These are phyloP conservation scores for Coelastrella sp. DNA, from an alignment of 139 green algal genomes.

Conservation along the genomic window DNA sequence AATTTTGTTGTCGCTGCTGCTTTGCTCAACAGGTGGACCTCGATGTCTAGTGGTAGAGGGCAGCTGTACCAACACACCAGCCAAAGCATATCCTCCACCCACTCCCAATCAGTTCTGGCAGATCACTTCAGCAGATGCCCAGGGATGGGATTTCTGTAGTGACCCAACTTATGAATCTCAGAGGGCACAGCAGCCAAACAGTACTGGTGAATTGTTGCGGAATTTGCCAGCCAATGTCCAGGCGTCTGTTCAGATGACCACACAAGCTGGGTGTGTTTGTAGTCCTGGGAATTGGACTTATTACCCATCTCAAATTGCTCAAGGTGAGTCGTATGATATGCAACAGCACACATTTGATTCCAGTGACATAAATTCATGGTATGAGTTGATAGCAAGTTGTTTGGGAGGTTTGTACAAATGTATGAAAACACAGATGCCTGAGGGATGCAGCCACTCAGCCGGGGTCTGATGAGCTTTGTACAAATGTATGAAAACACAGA, in stretches of 20 bases:
- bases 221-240: neutral
- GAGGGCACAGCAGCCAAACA: neutral
- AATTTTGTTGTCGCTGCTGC: too few relatives aligned
- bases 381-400: too few relatives aligned
- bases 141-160: conserved; percentile 10
- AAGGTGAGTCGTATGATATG: conserved; percentile 2
- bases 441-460: too few relatives aligned
- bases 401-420: too few relatives aligned
- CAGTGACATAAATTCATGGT: too few relatives aligned
- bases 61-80: conserved; percentile 10
- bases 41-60: neutral
- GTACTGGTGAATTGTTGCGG: neutral
- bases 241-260: neutral
- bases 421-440: too few relatives aligned
- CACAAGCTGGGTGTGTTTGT: conserved; percentile 11
- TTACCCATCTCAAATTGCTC: neutral
- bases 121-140: neutral
- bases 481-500: too few relatives aligned
- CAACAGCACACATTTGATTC: too few relatives aligned
- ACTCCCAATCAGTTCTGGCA: conserved; percentile 14
- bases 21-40: neutral
- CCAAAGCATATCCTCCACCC: conserved; percentile 3
- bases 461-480: too few relatives aligned
- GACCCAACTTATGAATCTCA: conserved; percentile 2
- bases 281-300: conserved; percentile 18